These are phyloP conservation scores for Blastobotrys peoriensis DNA, from an alignment of 805 yeast species.

Conservation along the genomic window DNA sequence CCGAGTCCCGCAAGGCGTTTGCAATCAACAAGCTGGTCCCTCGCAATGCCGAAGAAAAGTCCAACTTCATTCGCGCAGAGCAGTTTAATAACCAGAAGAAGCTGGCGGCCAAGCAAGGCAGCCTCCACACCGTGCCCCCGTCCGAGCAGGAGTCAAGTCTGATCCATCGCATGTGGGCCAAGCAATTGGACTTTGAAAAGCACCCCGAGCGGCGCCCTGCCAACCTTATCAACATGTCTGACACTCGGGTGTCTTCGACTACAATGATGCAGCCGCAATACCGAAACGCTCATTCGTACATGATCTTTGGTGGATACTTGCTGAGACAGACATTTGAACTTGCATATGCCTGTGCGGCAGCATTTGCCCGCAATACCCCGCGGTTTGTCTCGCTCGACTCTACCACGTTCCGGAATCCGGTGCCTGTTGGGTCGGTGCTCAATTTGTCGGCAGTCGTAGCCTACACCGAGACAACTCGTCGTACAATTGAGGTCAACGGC, in stretches of 20 bases:
- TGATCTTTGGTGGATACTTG: slow-evolving; percentile 93
- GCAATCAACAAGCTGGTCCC: slow-evolving; percentile 81
- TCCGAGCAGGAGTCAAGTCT: slow-evolving; percentile 61
- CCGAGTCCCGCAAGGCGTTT: slow-evolving; percentile 83
- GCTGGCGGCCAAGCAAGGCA: slow-evolving; percentile 59
- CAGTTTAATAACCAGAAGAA: slow-evolving; percentile 84
- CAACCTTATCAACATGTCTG: slow-evolving; percentile 59
- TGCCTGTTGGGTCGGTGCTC: slow-evolving; percentile 89
- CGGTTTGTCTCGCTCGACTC: slow-evolving; percentile 86
- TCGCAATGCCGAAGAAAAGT: slow-evolving; percentile 66
- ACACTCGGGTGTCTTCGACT: slow-evolving; percentile 67
- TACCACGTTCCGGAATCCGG: slow-evolving; percentile 89
- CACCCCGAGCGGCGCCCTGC: slow-evolving; percentile 37
- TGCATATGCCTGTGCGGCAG: slow-evolving; percentile 89
- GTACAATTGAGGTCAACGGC: slow-evolving; percentile 17
- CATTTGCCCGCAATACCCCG: slow-evolving; percentile 79
- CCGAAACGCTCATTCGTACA: slow-evolving; percentile 87
- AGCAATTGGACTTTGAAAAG: slow-evolving; percentile 25
- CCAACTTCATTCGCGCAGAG: slow-evolving; percentile 82
- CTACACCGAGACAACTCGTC: slow-evolving; percentile 74
- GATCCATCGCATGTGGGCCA: slow-evolving; percentile 70
- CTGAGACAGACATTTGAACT: slow-evolving; percentile 89
- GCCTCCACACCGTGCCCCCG: slow-evolving; percentile 61
- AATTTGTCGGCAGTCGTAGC: slow-evolving; percentile 77
- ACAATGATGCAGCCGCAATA: slow-evolving; percentile 95